Conservation (phyloP, 2,329 filamentous ascomycete species). For the Niveomyces coronatus region DNA sequence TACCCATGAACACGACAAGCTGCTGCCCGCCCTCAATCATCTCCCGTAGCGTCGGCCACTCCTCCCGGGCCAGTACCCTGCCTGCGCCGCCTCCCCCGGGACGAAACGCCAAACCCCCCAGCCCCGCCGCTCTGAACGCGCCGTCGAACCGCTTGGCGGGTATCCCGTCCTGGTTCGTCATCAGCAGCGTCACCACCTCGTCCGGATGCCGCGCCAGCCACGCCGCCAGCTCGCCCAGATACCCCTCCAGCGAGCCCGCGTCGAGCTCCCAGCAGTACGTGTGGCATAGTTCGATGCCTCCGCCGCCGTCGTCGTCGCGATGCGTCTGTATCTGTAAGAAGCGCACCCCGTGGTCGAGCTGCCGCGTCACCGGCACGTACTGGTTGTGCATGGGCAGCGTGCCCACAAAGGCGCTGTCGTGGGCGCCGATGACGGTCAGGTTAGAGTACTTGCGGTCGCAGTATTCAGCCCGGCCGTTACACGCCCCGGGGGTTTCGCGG, state of each 20-base stretch:
- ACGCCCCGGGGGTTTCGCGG: slow-evolving; percentile 21
- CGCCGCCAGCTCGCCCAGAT: slow-evolving; percentile 44
- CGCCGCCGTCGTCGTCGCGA: slow-evolving; percentile 34
- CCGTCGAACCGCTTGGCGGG: slow-evolving; percentile 43
- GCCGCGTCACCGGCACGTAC: slow-evolving; percentile 43
- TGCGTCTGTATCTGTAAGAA: slow-evolving; percentile 57
- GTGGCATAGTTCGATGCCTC: slow-evolving; percentile 51
- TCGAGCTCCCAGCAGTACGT: slow-evolving; percentile 50
- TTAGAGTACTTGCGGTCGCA: slow-evolving; percentile 49
- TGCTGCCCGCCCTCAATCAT: slow-evolving; percentile 54
- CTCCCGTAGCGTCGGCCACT: slow-evolving; percentile 60
- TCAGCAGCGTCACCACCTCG: slow-evolving; percentile 52
- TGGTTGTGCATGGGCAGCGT: slow-evolving; percentile 46
- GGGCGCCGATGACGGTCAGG: slow-evolving; percentile 51
- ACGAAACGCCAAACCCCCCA: slow-evolving; percentile 47
- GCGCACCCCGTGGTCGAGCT: slow-evolving; percentile 52
- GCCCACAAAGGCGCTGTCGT: slow-evolving; percentile 57
- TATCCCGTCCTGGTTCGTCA: slow-evolving; percentile 53
- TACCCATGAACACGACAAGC: slow-evolving; percentile 62
- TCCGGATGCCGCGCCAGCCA: slow-evolving; percentile 50
- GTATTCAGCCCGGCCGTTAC: slow-evolving; percentile 47
- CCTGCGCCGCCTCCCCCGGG: too few species aligned
- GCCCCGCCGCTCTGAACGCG: slow-evolving; percentile 43
- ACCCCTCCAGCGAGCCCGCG: slow-evolving; percentile 44
- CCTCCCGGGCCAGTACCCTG: slow-evolving; percentile 28